Evolutionary conservation across 768 basidiomycete species (phyloP).

Genomic region (Tricholoma sp.): DNA sequence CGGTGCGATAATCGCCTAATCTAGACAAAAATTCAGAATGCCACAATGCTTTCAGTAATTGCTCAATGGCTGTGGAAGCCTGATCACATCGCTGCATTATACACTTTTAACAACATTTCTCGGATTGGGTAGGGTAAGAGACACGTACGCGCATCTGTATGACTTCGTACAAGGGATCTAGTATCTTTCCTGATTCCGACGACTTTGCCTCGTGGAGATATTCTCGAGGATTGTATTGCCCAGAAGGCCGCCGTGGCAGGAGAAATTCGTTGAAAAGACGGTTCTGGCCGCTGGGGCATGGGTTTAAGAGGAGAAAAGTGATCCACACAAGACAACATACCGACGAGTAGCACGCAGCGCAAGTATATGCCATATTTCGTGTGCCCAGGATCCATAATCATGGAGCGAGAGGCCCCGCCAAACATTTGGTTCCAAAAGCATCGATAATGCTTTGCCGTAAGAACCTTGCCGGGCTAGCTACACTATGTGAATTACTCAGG

Average conservation of each 20-base stretch:
- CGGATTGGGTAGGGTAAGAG: constrained; percentile 1
- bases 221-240: constrained; percentile 48
- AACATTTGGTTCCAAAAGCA: constrained; percentile 61
- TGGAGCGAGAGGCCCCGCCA: constrained; percentile 64
- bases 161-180: constrained; percentile 40
- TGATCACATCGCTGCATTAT: constrained; percentile 55
- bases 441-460: constrained; percentile 54
- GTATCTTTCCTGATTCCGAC: constrained; percentile 35
- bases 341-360: constrained; percentile 63
- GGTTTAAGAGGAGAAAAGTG: neutral
- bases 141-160: constrained; percentile 40
- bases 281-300: constrained; percentile 50
- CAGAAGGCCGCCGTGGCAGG: constrained; percentile 52
- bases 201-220: constrained; percentile 46
- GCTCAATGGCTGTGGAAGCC: constrained; percentile 55
- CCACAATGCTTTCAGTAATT: constrained; percentile 70
- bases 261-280: constrained; percentile 65
- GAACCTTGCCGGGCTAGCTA: constrained; percentile 68
- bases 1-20: constrained; percentile 61
- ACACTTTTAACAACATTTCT: neutral
- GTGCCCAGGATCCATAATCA: constrained; percentile 71
- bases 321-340: constrained; percentile 31
- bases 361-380: constrained; percentile 75
- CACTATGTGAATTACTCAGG: neutral
- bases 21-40: constrained; percentile 74